phyloP scores from a whole-genome alignment of 768 basidiomycete species.

The Mycena crocata region DNA sequence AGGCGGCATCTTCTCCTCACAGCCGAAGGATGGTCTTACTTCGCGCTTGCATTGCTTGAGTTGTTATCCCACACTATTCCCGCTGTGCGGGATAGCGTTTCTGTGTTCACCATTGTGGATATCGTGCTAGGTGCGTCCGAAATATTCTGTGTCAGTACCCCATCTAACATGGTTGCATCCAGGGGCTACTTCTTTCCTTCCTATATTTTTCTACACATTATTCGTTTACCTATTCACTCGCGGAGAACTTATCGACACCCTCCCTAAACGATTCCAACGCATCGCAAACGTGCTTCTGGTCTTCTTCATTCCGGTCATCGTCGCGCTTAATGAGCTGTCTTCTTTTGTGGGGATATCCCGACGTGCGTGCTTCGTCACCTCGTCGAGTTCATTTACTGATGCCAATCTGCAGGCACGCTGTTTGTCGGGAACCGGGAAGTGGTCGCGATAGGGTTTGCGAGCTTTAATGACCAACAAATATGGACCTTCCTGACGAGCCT shows the following conservation, averaged over 20 bases:
- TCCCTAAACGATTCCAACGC: slow-evolving; percentile 62
- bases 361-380: slow-evolving; percentile 56
- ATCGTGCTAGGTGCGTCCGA: slow-evolving; percentile 67
- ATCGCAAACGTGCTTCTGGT: slow-evolving; percentile 59
- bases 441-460: slow-evolving; percentile 56
- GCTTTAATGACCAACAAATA: slow-evolving; percentile 47
- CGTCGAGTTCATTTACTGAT: neutral
- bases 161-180: slow-evolving; percentile 25
- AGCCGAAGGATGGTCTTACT: slow-evolving; percentile 71
- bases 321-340: slow-evolving; percentile 67
- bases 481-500: slow-evolving; percentile 71
- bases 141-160: neutral
- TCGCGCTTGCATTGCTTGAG: slow-evolving; percentile 69
- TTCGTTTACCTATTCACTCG: slow-evolving; percentile 72
- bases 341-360: slow-evolving; percentile 73
- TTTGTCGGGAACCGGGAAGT: slow-evolving; percentile 6
- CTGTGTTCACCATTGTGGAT: slow-evolving; percentile 66
- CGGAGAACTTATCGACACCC: slow-evolving; percentile 59
- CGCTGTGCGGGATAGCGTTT: slow-evolving; percentile 57
- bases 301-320: slow-evolving; percentile 65
- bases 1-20: slow-evolving; percentile 71
- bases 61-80: slow-evolving; percentile 68
- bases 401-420: slow-evolving; percentile 26
- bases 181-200: slow-evolving; percentile 72
- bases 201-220: slow-evolving; percentile 70